Conservation (phyloP, 306 rosid species). For the Phaseolus lunatus region DNA sequence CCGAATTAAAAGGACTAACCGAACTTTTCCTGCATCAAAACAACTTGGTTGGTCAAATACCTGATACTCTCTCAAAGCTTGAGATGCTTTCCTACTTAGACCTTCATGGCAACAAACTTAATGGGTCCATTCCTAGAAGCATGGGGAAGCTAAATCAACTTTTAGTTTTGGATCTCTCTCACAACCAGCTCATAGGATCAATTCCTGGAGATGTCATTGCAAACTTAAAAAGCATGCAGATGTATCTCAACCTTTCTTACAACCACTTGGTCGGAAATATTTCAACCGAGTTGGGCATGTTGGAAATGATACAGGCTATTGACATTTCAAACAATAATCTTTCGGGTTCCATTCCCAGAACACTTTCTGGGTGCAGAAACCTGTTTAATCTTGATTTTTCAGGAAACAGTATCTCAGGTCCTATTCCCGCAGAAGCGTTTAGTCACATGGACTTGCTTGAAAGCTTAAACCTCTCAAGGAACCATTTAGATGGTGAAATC, state of each 20-base stretch:
- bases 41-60: slow-evolving; percentile 77
- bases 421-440: slow-evolving; percentile 70
- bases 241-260: slow-evolving; percentile 73
- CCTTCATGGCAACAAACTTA: slow-evolving; percentile 74
- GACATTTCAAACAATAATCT: slow-evolving; percentile 88
- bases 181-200: slow-evolving; percentile 66
- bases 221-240: slow-evolving; percentile 63
- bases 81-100: slow-evolving; percentile 67
- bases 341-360: slow-evolving; percentile 68
- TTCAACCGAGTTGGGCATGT: slow-evolving; percentile 73
- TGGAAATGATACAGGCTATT: slow-evolving; percentile 74
- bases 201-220: slow-evolving; percentile 63
- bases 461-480: slow-evolving; percentile 77
- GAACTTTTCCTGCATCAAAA: slow-evolving; percentile 57
- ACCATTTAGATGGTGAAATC: slow-evolving; percentile 69
- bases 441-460: slow-evolving; percentile 57
- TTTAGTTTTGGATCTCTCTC: slow-evolving; percentile 70
- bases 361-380: slow-evolving; percentile 68
- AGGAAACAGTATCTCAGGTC: slow-evolving; percentile 74
- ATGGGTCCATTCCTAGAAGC: slow-evolving; percentile 72
- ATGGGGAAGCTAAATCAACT: slow-evolving; percentile 59
- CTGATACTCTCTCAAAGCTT: slow-evolving; percentile 70
- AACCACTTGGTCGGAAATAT: slow-evolving; percentile 71
- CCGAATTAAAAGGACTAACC: slow-evolving; percentile 58
- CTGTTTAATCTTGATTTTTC: slow-evolving; percentile 76